Evolutionary conservation across 2,329 filamentous ascomycete species (phyloP).

Genomic region (Xylaria sp.): DNA sequence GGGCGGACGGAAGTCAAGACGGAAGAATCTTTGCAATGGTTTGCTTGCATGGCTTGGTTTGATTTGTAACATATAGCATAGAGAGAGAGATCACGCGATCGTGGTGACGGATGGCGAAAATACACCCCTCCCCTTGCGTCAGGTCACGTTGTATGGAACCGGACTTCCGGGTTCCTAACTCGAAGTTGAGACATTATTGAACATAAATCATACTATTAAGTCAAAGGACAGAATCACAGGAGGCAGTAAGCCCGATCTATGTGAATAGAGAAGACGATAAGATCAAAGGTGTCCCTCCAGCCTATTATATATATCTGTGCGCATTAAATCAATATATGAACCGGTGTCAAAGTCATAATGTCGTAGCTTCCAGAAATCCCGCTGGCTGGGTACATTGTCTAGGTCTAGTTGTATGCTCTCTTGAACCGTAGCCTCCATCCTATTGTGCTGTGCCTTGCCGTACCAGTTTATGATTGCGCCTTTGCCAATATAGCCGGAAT

Average conservation of each 20-base stretch:
- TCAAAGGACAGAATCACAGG: neutral
- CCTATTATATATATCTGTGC: constrained; percentile 16
- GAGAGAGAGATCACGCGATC: constrained; percentile 35
- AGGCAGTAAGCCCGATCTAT: neutral
- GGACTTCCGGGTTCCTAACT: constrained; percentile 5
- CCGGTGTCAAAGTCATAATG: constrained; percentile 21
- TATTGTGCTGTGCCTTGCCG: neutral
- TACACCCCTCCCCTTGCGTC: constrained; percentile 19
- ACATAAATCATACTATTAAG: too few species aligned
- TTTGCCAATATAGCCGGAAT: constrained; percentile 74
- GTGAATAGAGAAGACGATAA: neutral
- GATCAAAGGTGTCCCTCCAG: neutral
- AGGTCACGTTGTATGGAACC: neutral
- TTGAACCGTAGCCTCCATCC: constrained; percentile 17
- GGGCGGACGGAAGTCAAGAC: too few species aligned
- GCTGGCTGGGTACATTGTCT: constrained; percentile 16
- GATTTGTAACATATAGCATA: constrained; percentile 10
- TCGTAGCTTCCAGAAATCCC: constrained; percentile 20
- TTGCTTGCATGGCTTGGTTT: neutral
- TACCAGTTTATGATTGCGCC: constrained; percentile 39
- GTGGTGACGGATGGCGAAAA: constrained; percentile 33
- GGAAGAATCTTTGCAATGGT: too few species aligned
- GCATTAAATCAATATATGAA: constrained; percentile 18
- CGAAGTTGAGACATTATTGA: neutral
- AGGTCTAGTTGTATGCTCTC: constrained; percentile 29